These are phyloP conservation scores for Trichoderma sp. DNA, from an alignment of 2,329 filamentous ascomycete species.

Conservation along the genomic window DNA sequence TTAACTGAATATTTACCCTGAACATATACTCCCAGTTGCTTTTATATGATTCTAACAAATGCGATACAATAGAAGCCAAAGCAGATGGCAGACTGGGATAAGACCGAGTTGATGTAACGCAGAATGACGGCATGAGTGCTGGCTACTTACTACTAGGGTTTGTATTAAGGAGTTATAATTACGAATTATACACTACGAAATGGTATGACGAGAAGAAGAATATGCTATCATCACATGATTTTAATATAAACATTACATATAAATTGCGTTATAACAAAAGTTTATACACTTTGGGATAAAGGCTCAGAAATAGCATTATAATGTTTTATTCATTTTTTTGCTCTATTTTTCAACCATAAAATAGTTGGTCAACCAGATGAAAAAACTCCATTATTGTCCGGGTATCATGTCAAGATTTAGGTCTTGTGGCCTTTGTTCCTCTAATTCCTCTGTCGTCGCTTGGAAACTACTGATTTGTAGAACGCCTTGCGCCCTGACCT, in stretches of 20 bases:
- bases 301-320: background rate
- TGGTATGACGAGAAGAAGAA: constrained; percentile 14
- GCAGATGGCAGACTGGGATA: constrained; percentile 70
- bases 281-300: background rate
- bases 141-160: background rate
- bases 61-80: constrained; percentile 63
- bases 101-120: constrained; percentile 27
- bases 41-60: constrained; percentile 31
- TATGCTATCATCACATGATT: constrained; percentile 6
- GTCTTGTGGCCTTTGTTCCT: constrained; percentile 16
- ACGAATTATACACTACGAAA: constrained; percentile 18
- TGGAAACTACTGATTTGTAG: constrained; percentile 75
- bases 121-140: constrained; percentile 12
- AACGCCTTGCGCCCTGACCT: constrained; percentile 85
- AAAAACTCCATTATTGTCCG: background rate
- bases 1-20: background rate
- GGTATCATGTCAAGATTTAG: constrained; percentile 12
- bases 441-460: constrained; percentile 38
- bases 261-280: constrained; percentile 5
- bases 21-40: background rate
- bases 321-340: background rate
- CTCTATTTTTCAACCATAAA: background rate
- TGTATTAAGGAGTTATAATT: constrained; percentile 9
- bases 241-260: constrained; percentile 2
- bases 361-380: background rate